Conservation (phyloP, 2,329 filamentous ascomycete genomes). For the Aspergillus unguis region DNA sequence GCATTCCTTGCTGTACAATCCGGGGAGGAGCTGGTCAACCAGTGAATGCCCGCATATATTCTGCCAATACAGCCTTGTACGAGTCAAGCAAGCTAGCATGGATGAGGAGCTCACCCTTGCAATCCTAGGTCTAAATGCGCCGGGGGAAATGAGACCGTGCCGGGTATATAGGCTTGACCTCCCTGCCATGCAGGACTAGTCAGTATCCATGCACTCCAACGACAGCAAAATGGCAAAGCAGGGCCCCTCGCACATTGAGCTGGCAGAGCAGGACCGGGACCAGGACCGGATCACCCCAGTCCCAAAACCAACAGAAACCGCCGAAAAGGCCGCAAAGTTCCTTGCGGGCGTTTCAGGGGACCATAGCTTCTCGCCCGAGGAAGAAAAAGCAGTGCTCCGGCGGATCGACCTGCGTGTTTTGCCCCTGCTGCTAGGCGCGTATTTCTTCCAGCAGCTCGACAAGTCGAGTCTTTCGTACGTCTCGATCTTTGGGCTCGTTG, state of each 20-base stretch:
- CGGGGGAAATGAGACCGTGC: neutral
- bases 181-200: neutral
- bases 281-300: conserved; percentile 12
- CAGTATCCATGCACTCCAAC: neutral
- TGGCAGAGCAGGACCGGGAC: neutral
- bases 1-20: too few species aligned
- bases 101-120: too few species aligned
- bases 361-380: conserved; percentile 45
- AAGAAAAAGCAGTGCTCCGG: conserved; percentile 40
- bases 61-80: too few species aligned
- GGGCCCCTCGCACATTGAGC: neutral
- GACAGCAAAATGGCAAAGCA: neutral
- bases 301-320: neutral
- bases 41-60: too few species aligned
- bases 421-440: conserved; percentile 52
- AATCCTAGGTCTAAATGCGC: too few species aligned
- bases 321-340: conserved; percentile 14
- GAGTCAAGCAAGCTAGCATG: too few species aligned
- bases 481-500: conserved; percentile 40
- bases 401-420: conserved; percentile 52
- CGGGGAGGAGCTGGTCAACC: too few species aligned
- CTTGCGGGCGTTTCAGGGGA: conserved; percentile 10
- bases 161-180: neutral
- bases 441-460: conserved; percentile 59
- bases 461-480: conserved; percentile 33